These are phyloP conservation scores for Rhododendron williamsianum DNA, from an alignment of 148 eudicot species.

Conservation along the genomic window DNA sequence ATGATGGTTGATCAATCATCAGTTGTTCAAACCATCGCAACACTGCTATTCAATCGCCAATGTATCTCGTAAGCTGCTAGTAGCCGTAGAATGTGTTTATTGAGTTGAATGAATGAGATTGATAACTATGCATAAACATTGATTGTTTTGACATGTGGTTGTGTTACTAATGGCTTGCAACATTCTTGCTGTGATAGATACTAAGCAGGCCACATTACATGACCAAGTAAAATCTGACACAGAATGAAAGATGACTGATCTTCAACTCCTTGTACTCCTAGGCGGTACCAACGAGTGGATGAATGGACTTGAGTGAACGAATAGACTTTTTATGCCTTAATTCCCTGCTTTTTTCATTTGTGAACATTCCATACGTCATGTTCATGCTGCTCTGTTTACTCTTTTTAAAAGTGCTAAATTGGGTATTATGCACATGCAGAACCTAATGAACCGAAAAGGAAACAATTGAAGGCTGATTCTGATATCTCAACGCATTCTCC, in stretches of 20 bases:
- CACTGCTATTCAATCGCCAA: not conserved
- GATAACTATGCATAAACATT: not conserved
- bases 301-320: not conserved
- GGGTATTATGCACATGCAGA: constrained; percentile 40
- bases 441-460: constrained; percentile 81
- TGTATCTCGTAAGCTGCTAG: not conserved
- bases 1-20: not conserved
- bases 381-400: not conserved
- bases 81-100: not conserved
- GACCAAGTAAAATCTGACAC: not conserved
- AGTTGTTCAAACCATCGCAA: not conserved
- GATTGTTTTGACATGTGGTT: not conserved
- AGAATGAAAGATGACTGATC: not conserved
- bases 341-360: not conserved
- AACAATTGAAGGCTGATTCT: constrained; percentile 66
- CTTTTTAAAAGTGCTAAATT: not conserved
- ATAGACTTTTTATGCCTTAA: not conserved
- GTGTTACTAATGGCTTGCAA: not conserved
- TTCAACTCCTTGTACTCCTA: not conserved
- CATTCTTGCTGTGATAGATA: not conserved
- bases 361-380: not conserved
- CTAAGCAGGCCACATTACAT: not conserved
- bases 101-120: not conserved
- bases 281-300: not conserved
- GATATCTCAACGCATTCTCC: constrained; percentile 59